Conservation (phyloP, 208 protist genomes). For the Trichomonas vaginalis region DNA sequence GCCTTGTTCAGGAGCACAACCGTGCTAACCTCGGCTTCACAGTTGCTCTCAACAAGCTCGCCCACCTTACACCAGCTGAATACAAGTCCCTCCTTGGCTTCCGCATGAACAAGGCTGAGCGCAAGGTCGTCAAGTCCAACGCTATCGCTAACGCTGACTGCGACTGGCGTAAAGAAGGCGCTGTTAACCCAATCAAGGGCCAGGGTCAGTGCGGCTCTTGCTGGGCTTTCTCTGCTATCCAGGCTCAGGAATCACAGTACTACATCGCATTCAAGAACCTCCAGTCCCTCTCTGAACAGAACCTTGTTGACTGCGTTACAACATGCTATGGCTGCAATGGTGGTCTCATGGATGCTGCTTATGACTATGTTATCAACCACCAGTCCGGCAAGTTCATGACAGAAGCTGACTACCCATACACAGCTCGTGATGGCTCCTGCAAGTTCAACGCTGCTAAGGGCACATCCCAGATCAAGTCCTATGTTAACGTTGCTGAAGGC, state of each 20-base stretch:
- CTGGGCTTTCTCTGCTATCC: slow-evolving; percentile 40
- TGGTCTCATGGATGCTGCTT: slow-evolving; percentile 13
- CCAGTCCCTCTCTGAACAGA: slow-evolving; percentile 46
- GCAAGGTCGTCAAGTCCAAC: neutral
- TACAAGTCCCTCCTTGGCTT: slow-evolving; percentile 19
- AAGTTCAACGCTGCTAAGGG: neutral
- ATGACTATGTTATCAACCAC: slow-evolving; percentile 6
- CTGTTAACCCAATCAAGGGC: slow-evolving; percentile 43
- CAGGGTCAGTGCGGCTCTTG: slow-evolving; percentile 50
- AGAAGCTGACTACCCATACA: slow-evolving; percentile 43
- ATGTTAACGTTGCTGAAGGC: slow-evolving; percentile 17
- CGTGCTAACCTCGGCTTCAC: neutral
- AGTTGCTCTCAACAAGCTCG: slow-evolving; percentile 22
- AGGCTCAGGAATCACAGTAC: slow-evolving; percentile 25
- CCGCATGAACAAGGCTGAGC: neutral
- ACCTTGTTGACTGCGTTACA: slow-evolving; percentile 29
- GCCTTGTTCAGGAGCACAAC: slow-evolving; percentile 17
- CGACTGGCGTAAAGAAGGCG: slow-evolving; percentile 45
- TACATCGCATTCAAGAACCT: slow-evolving; percentile 21
- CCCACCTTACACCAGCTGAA: slow-evolving; percentile 23
- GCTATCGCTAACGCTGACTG: neutral
- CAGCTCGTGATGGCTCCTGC: neutral
- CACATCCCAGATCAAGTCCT: neutral
- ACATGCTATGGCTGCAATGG: slow-evolving; percentile 17
- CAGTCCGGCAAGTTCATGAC: slow-evolving; percentile 26